Base-by-base conservation (phyloP, 768 basidiomycete genomes). In the Amanita subjunquillea region DNA sequence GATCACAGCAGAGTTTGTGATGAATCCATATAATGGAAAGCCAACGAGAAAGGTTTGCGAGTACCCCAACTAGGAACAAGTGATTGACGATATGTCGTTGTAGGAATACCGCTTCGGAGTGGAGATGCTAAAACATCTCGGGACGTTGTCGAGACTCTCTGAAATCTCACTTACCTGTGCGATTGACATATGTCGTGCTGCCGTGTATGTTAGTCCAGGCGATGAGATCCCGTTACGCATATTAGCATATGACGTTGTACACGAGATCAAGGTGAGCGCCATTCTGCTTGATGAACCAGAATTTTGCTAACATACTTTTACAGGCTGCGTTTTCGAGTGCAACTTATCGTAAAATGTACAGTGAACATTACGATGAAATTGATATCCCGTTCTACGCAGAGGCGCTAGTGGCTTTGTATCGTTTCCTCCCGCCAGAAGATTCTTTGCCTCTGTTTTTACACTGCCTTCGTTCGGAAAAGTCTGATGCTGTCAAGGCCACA, bases 301-400 rank as follows among this genome's bases (percentile, higher is more conserved):
- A 48, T 36, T 37, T 45, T 36, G 29, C 29, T 12, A 36, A 22
- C 30, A 48, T 48, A 8, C 2, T 22, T 47, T 36, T 36, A 4
- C 29, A 71, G 69, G 58, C 63, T 52, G 56, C 66, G 0, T 56
- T 75, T 6, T 68, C 64, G 50, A 64, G 67, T 36, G 59, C 64
- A 20, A 60, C 67, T 17, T 65, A 65, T 47, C 75, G 75, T 51
- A 79, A 75, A 57, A 78, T 85, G 2, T 91, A 87, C 66, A 89
- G 84, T 79, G 85, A 91, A 34, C 69, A 70, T 0, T 61, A 65
- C 8, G 88, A 89, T 1, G 82, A 85, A 50, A 81, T 80, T 29
- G 89, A 94, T 60, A 77, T 87, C n/a, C 77, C 80, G 9, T 69
- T 92, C 39, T 82, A 85, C 58, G 81, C 83, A 1, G 85, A 91